These are phyloP conservation scores for Pleurotus ostreatus DNA, from an alignment of 768 basidiomycete genomes.

Conservation along the genomic window DNA sequence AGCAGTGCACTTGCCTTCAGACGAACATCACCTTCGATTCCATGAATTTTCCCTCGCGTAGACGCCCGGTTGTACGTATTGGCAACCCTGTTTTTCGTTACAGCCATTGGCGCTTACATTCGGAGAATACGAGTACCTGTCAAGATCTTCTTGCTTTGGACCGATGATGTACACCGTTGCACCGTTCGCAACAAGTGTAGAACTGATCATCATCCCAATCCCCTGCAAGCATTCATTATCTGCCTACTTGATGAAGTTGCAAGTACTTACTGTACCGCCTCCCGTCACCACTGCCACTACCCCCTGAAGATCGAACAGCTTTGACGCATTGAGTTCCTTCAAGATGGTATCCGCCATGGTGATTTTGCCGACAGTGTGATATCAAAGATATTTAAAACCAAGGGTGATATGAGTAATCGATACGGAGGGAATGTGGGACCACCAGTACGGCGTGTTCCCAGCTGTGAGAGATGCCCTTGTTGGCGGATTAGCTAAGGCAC, in stretches of 20 bases:
- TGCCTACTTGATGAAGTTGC: background rate
- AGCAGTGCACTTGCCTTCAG: conserved; percentile 26
- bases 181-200: conserved; percentile 42
- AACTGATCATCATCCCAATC: conserved; percentile 48
- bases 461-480: background rate
- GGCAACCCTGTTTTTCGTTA: background rate
- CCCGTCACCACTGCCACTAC: conserved; percentile 44
- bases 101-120: background rate
- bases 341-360: conserved; percentile 23
- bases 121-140: conserved; percentile 21
- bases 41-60: conserved; percentile 32
- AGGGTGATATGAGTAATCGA: background rate
- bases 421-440: background rate
- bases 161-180: conserved; percentile 48
- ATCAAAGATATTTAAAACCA: no score
- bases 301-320: conserved; percentile 38
- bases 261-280: conserved; percentile 33
- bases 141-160: conserved; percentile 34
- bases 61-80: conserved; percentile 33
- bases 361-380: background rate
- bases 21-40: conserved; percentile 36
- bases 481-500: background rate
- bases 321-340: conserved; percentile 28
- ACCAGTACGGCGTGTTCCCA: background rate
- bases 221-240: conserved; percentile 23